phyloP scores from a whole-genome alignment of 1,139 yeast genomes.

The Yamadazyma kanchanaburiensis region DNA sequence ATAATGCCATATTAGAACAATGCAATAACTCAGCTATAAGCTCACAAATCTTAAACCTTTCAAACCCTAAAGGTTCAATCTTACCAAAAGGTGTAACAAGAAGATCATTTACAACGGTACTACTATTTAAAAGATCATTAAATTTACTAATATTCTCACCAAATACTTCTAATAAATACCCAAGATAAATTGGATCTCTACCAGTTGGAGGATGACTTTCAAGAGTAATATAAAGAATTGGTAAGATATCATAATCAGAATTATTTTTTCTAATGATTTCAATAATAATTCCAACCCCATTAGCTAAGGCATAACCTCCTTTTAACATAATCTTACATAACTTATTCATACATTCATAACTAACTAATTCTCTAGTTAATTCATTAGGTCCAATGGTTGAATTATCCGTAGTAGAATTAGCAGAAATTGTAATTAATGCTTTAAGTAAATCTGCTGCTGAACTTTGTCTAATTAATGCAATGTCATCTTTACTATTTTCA shows the following conservation, averaged over 20 bases:
- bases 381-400: constrained; percentile 97
- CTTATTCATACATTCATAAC: constrained; percentile 61
- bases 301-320: constrained; percentile 90
- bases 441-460: constrained; percentile 49
- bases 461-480: constrained; percentile 33
- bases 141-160: constrained; percentile 73
- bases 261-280: constrained; percentile 94
- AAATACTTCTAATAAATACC: constrained; percentile 78
- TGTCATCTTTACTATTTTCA: constrained; percentile 8
- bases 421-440: constrained; percentile 48
- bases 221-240: constrained; percentile 80
- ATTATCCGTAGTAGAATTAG: constrained; percentile 75
- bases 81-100: constrained; percentile 58
- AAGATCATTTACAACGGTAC: constrained; percentile 18
- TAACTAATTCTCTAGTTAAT: constrained; percentile 82
- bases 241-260: constrained; percentile 90
- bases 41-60: constrained; percentile 92
- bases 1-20: constrained; percentile 93
- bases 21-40: constrained; percentile 91
- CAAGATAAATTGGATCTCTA: constrained; percentile 91
- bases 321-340: constrained; percentile 80
- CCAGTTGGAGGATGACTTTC: constrained; percentile 94
- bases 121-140: constrained; percentile 30
- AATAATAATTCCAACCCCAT: constrained; percentile 94
- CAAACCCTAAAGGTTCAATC: constrained; percentile 89